phyloP scores from a whole-genome alignment of 176 grass and related monocot species.

The Aegilops speltoides region DNA sequence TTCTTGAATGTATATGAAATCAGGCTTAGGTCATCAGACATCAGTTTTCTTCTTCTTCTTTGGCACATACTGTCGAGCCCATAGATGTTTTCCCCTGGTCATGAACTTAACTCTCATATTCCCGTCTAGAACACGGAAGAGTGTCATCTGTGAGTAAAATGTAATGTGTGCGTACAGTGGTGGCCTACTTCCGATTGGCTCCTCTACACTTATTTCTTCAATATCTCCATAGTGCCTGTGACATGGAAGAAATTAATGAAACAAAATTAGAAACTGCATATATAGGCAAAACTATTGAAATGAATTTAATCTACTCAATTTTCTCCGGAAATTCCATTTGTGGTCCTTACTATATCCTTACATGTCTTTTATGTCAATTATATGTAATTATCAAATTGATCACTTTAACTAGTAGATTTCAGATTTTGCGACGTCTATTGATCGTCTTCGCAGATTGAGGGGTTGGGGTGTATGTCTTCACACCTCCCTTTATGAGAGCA shows the following conservation, averaged over 20 bases:
- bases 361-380: no score
- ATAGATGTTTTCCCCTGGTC: slow-evolving; percentile 49
- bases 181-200: slow-evolving; percentile 14
- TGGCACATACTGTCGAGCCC: slow-evolving; percentile 63
- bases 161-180: slow-evolving; percentile 57
- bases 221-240: slow-evolving; percentile 37
- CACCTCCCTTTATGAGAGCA: no score
- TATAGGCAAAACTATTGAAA: neutral
- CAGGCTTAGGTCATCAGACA: neutral
- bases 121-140: slow-evolving; percentile 35
- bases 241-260: slow-evolving; percentile 9
- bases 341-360: no score
- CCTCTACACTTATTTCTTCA: slow-evolving; percentile 45
- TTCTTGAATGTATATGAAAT: neutral
- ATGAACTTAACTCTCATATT: slow-evolving; percentile 42
- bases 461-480: no score
- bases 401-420: no score
- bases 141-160: slow-evolving; percentile 34
- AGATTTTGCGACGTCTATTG: no score
- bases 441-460: no score
- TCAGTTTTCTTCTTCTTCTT: slow-evolving; percentile 28
- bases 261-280: neutral
- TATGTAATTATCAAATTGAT: no score
- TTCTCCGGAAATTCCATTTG: no score
- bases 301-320: neutral